Evolutionary conservation across 2,329 filamentous ascomycete genomes (phyloP).

Genomic region (Phyllosticta paracitricarpa): DNA sequence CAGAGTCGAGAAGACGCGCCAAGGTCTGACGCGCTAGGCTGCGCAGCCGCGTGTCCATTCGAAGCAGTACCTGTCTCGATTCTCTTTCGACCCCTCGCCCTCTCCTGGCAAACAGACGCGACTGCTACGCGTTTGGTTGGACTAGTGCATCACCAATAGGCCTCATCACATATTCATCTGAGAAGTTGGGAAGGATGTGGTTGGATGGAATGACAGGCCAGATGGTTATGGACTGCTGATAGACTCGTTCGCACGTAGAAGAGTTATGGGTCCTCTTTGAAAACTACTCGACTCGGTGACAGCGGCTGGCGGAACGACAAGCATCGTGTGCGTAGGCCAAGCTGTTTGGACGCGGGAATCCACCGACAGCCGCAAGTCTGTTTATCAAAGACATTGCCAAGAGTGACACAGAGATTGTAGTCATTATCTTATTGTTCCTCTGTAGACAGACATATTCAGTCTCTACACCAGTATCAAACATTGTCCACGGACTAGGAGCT

Average conservation of each 20-base stretch:
- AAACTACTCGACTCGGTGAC: neutral
- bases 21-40: neutral
- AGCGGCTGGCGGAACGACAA: neutral
- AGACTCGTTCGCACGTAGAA: neutral
- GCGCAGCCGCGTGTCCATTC: neutral
- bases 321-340: neutral
- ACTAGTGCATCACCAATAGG: neutral
- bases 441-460: too few relatives aligned
- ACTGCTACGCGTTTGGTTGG: neutral
- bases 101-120: neutral
- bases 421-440: too few relatives aligned
- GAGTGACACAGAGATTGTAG: too few relatives aligned
- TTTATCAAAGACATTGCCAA: too few relatives aligned
- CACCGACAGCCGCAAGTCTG: too few relatives aligned
- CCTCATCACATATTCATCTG: neutral
- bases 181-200: neutral
- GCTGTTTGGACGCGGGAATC: neutral
- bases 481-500: too few relatives aligned
- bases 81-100: neutral
- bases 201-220: neutral
- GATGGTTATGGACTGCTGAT: neutral
- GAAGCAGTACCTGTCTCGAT: neutral
- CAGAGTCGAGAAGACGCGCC: neutral
- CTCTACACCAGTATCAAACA: too few relatives aligned
- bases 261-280: neutral